Base-by-base conservation (phyloP, 192 early-diverging fungal species). In the Kappamyces sp. region DNA sequence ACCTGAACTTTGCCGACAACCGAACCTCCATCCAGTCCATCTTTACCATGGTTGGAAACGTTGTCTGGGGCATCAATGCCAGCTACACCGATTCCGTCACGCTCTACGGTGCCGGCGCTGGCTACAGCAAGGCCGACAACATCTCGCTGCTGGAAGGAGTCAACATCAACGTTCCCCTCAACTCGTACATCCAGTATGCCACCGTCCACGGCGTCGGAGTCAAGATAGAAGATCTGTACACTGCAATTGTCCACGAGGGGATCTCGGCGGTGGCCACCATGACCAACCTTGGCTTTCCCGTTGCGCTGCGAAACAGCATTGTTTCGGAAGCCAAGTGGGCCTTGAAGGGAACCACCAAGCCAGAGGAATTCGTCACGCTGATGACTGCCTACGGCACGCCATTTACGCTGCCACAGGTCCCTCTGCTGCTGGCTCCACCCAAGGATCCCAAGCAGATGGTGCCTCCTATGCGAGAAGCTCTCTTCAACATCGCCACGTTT, bases 261-360 rank as follows among this genome's bases (percentile, higher is more conserved):
- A 57, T 57, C 47, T 23, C 34, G 2, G 55, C 55, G 31, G 33
- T 40, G 23, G 55, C 55, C 9, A 57, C 55, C 36, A 40, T 57
- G 55, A 40, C 55, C 5, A 40, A 23, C 33, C n/a, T 57, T 3
- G 36, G 36, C 8, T 40, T 57, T 5, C 55, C 55, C 13, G 32
- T 57, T n/a, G 31, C 42, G 34, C 32, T 40, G 38, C 9, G 32
- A 44, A 44, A 40, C 9, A 7, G 31, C 2, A 33, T 57, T 15
- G 15, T 31, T 15, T 57, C 55, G 23, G 38, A 36, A n/a, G 55
- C 38, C 9, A 57, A 57, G n/a, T 57, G 38, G 36, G 33, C 55
- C 6, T 10, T 57, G 10, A 57, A 57, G 31, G 55, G 55, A 3
- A 36, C 33, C 31, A 2, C 55, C 9, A 44, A 57, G 41, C 55